Base-by-base conservation (phyloP, 2,329 filamentous ascomycete species). In the Aspergillus latus region DNA sequence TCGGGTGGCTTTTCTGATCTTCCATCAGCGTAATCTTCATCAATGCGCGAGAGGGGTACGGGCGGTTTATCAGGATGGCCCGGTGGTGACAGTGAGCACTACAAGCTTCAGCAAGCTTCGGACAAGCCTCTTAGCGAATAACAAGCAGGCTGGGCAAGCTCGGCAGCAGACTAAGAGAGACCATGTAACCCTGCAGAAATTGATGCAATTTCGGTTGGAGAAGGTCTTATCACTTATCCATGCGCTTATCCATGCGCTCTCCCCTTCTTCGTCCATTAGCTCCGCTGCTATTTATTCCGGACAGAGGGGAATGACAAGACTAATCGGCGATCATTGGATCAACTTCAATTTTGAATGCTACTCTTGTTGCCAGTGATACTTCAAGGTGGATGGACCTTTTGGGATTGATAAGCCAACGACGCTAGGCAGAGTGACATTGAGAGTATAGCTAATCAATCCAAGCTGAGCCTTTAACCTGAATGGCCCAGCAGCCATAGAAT, bases 71-170 rank as follows among this genome's bases (percentile, higher is more conserved):
- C 39, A 15, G 13, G 45, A 21, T 48, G 45, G 16, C 39, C 8
- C 10, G 15, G 16, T 21, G 21, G 10, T 36, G 49, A 52, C 44
- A 52, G 26, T 39, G 28, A 52, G 15, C 11, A 13, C n/a, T 9
- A 42, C 39, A 42, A 42, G 39, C 43, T 29, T 29, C 26, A n/a
- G 13, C 49, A 52, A 52, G 49, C 49, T 52, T 52, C 32, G 5
- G 28, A 43, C 49, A 52, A 52, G 49, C 49, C 29, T 26, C 39
- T 32, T 44, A 26, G 49, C 49, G 37, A 52, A 52, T 44, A 9
- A 44, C 16, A 21, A 11, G 49, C 37, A 7, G 15, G 10, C 26
- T 44, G 49, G 39, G 39, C 39, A 42, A 9, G 16, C 8, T 42
- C 8, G 16, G 39, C 6, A 21, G 15, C 8, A 21, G n/a, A 42